These are phyloP conservation scores for Whalleya microplaca DNA, from an alignment of 2,329 filamentous ascomycete species.

Conservation along the genomic window DNA sequence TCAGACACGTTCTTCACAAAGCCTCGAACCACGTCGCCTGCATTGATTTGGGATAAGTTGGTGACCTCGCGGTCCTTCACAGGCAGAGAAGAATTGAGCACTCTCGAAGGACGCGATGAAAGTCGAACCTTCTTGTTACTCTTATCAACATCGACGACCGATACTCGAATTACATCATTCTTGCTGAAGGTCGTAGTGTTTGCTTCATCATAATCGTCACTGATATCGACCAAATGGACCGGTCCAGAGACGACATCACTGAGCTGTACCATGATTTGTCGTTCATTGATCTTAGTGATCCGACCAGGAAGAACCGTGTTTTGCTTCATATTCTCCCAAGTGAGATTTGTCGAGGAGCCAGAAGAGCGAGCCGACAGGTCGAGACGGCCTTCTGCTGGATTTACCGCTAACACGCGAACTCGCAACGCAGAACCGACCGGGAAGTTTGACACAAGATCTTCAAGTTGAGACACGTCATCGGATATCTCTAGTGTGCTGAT, in stretches of 20 bases:
- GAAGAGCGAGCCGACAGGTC: conserved; percentile 81
- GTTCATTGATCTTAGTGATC: conserved; percentile 84
- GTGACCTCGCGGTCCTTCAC: conserved; percentile 82
- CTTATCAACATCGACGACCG: conserved; percentile 76
- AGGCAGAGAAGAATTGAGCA: conserved; percentile 81
- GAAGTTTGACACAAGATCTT: conserved; percentile 78
- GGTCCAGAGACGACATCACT: conserved; percentile 79
- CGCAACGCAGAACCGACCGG: conserved; percentile 87
- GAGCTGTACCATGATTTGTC: conserved; percentile 82
- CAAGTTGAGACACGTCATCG: conserved; percentile 79
- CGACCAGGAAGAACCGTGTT: conserved; percentile 83
- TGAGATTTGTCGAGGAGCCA: conserved; percentile 59
- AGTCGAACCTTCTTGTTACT: conserved; percentile 84
- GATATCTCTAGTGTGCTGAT: conserved; percentile 83
- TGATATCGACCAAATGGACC: conserved; percentile 80
- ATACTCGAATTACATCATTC: conserved; percentile 87
- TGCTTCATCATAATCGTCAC: conserved; percentile 82
- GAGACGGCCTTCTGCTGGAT: conserved; percentile 73
- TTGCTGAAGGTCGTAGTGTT: conserved; percentile 76
- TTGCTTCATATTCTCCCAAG: conserved; percentile 71
- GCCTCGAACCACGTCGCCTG: conserved; percentile 81
- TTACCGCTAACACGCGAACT: conserved; percentile 76
- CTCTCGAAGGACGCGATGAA: conserved; percentile 83
- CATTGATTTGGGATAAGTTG: conserved; percentile 69
- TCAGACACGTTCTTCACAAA: conserved; percentile 91